Evolutionary conservation across 441 rosid genomes (phyloP).

Genomic region (Metrosideros polymorpha): DNA sequence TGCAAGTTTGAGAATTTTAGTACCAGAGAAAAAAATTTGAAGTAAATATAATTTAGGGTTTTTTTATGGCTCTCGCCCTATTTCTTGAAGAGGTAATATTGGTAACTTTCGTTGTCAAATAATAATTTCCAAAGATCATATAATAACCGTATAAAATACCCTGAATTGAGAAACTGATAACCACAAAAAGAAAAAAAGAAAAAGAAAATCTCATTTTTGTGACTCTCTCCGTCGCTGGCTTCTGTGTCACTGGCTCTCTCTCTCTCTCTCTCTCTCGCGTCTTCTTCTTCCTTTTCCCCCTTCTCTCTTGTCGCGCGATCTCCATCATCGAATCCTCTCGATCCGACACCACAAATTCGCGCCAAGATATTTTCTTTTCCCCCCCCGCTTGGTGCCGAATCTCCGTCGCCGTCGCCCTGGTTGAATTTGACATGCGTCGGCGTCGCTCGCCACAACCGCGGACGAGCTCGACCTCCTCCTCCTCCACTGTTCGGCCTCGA

Average conservation of each 20-base stretch:
- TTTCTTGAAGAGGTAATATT: too few species aligned
- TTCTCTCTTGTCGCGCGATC: neutral
- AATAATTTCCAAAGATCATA: too few species aligned
- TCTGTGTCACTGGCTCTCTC: neutral
- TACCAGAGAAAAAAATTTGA: too few species aligned
- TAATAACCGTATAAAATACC: neutral
- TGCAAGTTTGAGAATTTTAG: too few species aligned
- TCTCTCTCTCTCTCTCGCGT: neutral
- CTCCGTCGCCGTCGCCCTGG: neutral
- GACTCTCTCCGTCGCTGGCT: neutral
- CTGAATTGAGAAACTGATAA: neutral
- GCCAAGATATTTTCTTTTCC: neutral
- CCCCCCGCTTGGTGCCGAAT: neutral
- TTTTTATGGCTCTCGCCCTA: too few species aligned
- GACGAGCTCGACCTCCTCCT: neutral
- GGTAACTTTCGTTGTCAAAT: too few species aligned
- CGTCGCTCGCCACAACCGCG: neutral
- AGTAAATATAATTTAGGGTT: too few species aligned
- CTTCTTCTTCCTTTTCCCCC: neutral
- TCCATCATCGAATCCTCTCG: neutral
- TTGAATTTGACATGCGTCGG: neutral
- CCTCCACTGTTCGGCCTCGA: neutral
- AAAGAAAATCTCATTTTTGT: neutral
- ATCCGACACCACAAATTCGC: neutral
- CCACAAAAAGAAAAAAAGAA: neutral